A percentile compares a stretch with the other conserved stretches of the same genome.
Evolutionary conservation across 169 alveolate genomes (phyloP).

Genomic region (Plasmodium cynomolgi): DNA sequence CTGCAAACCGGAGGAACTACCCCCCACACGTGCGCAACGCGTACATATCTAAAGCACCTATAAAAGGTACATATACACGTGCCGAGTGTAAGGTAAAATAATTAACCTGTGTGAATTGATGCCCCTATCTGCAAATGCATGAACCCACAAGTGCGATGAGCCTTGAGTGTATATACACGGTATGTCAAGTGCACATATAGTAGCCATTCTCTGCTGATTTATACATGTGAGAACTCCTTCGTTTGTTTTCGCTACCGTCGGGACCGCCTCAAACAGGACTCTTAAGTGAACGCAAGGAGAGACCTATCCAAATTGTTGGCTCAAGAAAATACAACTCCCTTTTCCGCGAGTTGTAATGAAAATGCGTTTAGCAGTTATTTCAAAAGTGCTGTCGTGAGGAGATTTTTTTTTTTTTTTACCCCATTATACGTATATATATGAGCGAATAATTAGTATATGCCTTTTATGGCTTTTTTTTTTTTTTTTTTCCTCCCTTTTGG

Average conservation of each 20-base stretch:
- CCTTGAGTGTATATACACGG: background rate
- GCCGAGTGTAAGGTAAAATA: background rate
- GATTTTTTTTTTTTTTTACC: background rate
- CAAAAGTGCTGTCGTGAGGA: background rate
- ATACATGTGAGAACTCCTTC: background rate
- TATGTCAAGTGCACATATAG: background rate
- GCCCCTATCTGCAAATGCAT: background rate
- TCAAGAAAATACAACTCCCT: background rate
- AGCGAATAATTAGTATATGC: background rate
- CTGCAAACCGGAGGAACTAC: background rate
- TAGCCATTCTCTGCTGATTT: background rate
- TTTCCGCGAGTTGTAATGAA: background rate
- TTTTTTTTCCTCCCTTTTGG: background rate
- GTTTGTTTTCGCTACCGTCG: background rate
- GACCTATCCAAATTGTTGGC: background rate
- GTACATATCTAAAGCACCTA: background rate
- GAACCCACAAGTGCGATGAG: background rate
- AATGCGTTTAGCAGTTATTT: background rate
- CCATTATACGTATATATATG: background rate
- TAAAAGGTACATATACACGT: background rate
- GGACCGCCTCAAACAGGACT: background rate
- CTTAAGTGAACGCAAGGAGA: background rate
- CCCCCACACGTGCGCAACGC: background rate
- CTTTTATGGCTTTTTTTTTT: background rate
- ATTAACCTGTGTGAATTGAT: background rate